These are phyloP conservation scores for Fusarium sp. DNA, from an alignment of 2,329 filamentous ascomycete species.

Conservation along the genomic window DNA sequence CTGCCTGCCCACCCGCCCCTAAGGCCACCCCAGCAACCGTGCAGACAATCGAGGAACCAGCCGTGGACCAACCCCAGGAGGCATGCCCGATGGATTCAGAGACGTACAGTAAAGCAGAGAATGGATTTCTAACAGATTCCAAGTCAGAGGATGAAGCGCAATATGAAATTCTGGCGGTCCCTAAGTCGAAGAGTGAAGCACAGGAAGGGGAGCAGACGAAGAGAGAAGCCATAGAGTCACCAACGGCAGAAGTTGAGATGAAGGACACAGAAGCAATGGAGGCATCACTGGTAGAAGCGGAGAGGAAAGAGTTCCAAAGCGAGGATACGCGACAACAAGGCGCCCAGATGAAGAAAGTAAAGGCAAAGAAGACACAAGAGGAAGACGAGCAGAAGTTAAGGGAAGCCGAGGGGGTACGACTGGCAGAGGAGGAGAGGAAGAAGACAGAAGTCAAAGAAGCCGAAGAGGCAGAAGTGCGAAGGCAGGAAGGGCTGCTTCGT, in stretches of 20 bases:
- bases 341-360: not conserved
- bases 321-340: not conserved
- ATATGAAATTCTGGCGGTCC: not conserved
- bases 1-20: too few species aligned
- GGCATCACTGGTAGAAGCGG: too few species aligned
- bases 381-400: too few species aligned
- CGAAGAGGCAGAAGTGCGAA: too few species aligned
- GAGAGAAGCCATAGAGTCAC: too few species aligned
- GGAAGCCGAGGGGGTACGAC: too few species aligned
- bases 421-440: too few species aligned
- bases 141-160: not conserved
- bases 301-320: not conserved
- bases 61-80: not conserved
- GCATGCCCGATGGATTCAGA: too few species aligned
- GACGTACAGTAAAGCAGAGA: too few species aligned
- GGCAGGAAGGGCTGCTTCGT: too few species aligned
- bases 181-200: not conserved
- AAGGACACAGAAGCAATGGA: not conserved
- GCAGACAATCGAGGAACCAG: not conserved
- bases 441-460: too few species aligned
- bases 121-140: not conserved
- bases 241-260: not conserved
- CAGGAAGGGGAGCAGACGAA: too few species aligned
- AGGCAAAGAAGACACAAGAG: not conserved
- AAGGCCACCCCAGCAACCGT: not conserved